Evolutionary conservation across 768 basidiomycete genomes (phyloP).

Genomic region (Xanthoconium stramineum): DNA sequence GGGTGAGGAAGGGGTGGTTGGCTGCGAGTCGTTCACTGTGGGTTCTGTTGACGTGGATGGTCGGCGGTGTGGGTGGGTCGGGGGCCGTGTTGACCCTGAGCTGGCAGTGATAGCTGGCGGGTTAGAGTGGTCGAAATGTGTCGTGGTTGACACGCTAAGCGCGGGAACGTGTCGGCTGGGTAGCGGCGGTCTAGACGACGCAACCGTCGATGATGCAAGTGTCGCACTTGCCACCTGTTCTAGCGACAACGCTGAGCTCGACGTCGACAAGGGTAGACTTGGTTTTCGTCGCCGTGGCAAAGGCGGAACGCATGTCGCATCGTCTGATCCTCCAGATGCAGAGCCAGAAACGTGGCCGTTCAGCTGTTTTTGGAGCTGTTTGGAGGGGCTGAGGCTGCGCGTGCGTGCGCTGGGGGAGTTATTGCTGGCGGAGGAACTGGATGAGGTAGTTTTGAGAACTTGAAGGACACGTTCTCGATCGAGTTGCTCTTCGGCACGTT

Average conservation of each 20-base stretch:
- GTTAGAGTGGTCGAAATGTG: not conserved
- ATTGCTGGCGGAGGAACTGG: conserved; percentile 16
- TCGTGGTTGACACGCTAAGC: not conserved
- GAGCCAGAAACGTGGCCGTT: conserved; percentile 1
- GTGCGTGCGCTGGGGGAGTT: conserved; percentile 12
- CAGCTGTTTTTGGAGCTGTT: conserved; percentile 5
- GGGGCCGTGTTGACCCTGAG: conserved; percentile 39
- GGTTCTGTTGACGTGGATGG: conserved; percentile 22
- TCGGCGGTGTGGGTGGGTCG: conserved; percentile 57
- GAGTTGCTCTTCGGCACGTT: conserved; percentile 63
- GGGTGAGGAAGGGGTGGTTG: conserved; percentile 28
- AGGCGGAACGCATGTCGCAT: conserved; percentile 25
- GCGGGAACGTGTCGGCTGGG: conserved; percentile 21
- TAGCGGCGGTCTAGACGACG: conserved; percentile 20
- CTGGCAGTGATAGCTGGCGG: conserved; percentile 1
- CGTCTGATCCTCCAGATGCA: conserved; percentile 20
- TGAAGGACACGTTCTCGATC: conserved; percentile 69
- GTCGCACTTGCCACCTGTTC: conserved; percentile 42
- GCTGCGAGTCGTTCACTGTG: conserved; percentile 21
- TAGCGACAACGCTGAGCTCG: conserved; percentile 36
- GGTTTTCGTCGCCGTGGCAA: conserved; percentile 36
- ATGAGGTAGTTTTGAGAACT: conserved; percentile 63
- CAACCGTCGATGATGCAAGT: conserved; percentile 15
- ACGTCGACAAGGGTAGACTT: conserved; percentile 33
- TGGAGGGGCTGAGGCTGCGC: conserved; percentile 33